These are phyloP conservation scores for Neospermospora avenae DNA, from an alignment of 2,329 filamentous ascomycete species.

Conservation along the genomic window DNA sequence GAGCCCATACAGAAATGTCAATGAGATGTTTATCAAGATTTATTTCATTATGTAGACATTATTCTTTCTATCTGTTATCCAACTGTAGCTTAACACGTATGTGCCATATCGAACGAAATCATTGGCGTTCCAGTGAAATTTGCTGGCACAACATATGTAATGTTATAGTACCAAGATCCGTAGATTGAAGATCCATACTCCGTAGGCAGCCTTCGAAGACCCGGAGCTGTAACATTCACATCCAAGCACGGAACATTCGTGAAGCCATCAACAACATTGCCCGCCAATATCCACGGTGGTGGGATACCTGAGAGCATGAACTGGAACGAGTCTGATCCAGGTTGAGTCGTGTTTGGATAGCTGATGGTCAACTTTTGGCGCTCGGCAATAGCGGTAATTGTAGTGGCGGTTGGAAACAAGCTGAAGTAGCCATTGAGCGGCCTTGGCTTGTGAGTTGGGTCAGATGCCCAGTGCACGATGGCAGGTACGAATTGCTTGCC, in stretches of 20 bases:
- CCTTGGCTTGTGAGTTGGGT: conserved; percentile 39
- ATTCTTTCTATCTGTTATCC: background rate
- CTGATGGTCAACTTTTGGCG: conserved; percentile 36
- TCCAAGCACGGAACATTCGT: conserved; percentile 40
- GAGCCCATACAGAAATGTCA: too few species aligned
- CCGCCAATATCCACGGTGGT: conserved; percentile 38
- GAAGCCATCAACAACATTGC: conserved; percentile 35
- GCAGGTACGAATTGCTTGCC: conserved; percentile 44
- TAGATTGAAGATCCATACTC: conserved; percentile 39
- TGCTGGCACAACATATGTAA: conserved; percentile 43
- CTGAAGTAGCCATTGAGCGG: conserved; percentile 41
- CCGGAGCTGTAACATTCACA: conserved; percentile 39
- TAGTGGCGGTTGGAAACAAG: conserved; percentile 43
- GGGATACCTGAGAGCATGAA: conserved; percentile 40
- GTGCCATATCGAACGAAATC: conserved; percentile 36
- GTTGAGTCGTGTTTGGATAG: conserved; percentile 42
- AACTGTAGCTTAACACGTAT: conserved; percentile 31
- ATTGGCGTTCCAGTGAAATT: conserved; percentile 40
- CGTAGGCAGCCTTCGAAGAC: conserved; percentile 37
- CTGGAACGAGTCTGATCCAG: conserved; percentile 40
- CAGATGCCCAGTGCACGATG: conserved; percentile 45
- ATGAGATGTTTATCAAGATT: too few species aligned
- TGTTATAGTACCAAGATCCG: conserved; percentile 44
- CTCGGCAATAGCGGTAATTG: conserved; percentile 40
- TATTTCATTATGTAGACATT: background rate